phyloP scores from a whole-genome alignment of 208 protist genomes.

The Acanthamoeba healyi region DNA sequence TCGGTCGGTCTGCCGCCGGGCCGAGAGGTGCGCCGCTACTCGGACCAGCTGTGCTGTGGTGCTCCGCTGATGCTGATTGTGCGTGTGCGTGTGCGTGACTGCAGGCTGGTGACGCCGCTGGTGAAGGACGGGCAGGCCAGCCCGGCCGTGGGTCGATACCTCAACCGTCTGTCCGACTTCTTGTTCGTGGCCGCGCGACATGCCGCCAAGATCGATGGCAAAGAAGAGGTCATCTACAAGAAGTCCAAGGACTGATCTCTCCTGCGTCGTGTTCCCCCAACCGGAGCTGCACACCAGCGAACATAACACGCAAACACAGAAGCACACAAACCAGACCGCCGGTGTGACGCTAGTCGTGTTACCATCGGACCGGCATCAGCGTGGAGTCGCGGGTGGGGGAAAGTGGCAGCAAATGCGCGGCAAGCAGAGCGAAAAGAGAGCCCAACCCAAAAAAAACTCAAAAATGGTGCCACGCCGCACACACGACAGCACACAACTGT shows the following conservation, averaged over 20 bases:
- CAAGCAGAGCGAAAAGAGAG: not conserved
- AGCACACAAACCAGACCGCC: not conserved
- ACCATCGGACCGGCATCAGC: not conserved
- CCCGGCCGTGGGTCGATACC: constrained; percentile 1
- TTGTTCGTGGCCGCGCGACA: constrained; percentile 69
- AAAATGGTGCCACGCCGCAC: too few relatives aligned
- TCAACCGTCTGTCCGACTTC: constrained; percentile 67
- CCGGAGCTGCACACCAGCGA: not conserved
- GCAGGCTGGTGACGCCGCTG: constrained; percentile 17
- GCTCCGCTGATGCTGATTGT: not conserved
- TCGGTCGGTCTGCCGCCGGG: constrained; percentile 2
- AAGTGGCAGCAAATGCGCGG: not conserved
- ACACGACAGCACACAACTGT: too few relatives aligned
- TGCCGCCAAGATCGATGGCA: constrained; percentile 43
- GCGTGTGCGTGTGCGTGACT: not conserved
- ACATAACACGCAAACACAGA: not conserved
- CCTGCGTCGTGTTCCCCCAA: not conserved
- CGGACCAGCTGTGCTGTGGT: not conserved
- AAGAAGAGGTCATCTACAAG: constrained; percentile 73
- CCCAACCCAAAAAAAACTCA: too few relatives aligned
- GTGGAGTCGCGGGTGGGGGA: not conserved
- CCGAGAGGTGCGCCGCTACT: not conserved
- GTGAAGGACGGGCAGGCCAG: constrained; percentile 15
- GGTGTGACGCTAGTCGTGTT: not conserved
- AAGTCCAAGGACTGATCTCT: constrained; percentile 25